Conservation (phyloP, 179 eudicot species). For the Drosera spatulata region DNA sequence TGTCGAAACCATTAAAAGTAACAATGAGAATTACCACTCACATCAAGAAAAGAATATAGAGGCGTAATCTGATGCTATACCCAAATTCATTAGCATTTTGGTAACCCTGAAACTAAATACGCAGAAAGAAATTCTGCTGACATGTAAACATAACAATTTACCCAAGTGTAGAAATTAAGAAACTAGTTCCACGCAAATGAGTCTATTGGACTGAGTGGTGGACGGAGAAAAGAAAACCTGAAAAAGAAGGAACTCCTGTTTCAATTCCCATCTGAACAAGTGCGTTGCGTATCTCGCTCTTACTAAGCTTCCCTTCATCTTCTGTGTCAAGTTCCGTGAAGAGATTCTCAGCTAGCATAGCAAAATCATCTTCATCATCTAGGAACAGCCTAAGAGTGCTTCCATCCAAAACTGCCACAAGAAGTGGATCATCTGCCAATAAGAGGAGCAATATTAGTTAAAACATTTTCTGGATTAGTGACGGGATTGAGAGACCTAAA, state of each 20-base stretch:
- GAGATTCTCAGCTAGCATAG: constrained; percentile 65
- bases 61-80: background rate
- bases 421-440: constrained; percentile 50
- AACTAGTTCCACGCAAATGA: too few species aligned
- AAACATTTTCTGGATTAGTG: too few species aligned
- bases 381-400: constrained; percentile 36
- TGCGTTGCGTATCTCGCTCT: constrained; percentile 45
- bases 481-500: too few species aligned
- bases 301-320: constrained; percentile 60
- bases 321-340: constrained; percentile 57
- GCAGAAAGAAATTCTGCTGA: too few species aligned
- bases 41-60: background rate
- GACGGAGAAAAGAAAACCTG: constrained; percentile 28
- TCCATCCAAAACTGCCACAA: constrained; percentile 58
- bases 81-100: too few species aligned
- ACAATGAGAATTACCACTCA: background rate
- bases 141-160: too few species aligned
- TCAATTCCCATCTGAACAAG: constrained; percentile 59
- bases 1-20: constrained; percentile 8
- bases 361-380: constrained; percentile 80
- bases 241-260: constrained; percentile 58
- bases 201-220: too few species aligned
- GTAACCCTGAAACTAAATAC: too few species aligned
- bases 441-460: background rate
- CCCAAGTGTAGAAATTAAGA: too few species aligned